Conservation (phyloP, 2,329 filamentous ascomycete species). For the Cercospora sojina region DNA sequence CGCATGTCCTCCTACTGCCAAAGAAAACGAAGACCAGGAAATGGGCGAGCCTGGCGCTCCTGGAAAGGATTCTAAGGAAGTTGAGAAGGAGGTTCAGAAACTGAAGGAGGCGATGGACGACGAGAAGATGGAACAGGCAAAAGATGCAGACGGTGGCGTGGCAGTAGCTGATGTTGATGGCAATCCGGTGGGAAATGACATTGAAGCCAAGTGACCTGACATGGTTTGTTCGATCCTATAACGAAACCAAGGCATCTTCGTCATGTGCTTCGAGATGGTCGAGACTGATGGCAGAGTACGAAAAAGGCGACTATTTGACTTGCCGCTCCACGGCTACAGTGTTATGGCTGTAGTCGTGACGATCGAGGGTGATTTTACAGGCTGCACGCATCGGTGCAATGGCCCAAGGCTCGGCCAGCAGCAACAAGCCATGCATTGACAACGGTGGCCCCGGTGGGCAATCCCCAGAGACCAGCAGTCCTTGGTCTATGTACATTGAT, state of each 20-base stretch:
- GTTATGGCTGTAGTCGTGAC: not conserved
- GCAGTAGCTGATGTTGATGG: slow-evolving; percentile 34
- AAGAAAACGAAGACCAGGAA: slow-evolving; percentile 19
- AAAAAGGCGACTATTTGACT: not conserved
- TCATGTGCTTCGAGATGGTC: not conserved
- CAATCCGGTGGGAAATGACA: slow-evolving; percentile 21
- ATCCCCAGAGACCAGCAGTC: not conserved
- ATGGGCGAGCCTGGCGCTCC: slow-evolving; percentile 22
- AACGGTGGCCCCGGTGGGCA: not conserved
- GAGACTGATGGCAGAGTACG: not conserved
- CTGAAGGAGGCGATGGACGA: slow-evolving; percentile 23
- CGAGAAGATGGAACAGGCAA: slow-evolving; percentile 25
- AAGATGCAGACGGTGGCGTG: slow-evolving; percentile 36
- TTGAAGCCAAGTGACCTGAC: not conserved
- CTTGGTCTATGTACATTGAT: not conserved
- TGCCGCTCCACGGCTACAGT: not conserved
- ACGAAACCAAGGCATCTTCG: not conserved
- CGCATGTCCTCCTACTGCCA: not conserved
- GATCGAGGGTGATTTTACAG: not conserved
- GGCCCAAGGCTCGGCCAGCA: not conserved
- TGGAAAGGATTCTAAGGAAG: slow-evolving; percentile 25
- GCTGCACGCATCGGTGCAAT: not conserved
- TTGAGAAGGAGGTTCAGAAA: slow-evolving; percentile 25
- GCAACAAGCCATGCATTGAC: not conserved
- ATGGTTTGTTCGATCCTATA: not conserved